Evolutionary conservation across 75 land plant genomes (phyloP).

Genomic region (Pinus taeda): DNA sequence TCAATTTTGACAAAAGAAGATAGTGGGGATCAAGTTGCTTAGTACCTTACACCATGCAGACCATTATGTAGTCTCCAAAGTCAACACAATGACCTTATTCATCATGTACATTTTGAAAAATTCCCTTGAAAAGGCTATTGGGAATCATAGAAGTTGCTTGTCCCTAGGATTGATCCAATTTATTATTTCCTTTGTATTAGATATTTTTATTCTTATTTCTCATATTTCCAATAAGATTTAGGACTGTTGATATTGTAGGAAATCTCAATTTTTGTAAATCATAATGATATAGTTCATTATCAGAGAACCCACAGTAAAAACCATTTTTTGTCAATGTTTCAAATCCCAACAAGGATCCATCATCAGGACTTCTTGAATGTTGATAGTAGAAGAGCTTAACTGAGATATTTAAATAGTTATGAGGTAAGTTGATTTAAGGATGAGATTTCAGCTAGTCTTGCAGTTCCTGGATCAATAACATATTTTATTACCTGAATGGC

Average conservation of each 20-base stretch:
- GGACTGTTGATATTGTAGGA: not conserved
- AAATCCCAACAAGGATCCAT: too few relatives aligned
- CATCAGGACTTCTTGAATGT: too few relatives aligned
- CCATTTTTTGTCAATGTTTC: too few relatives aligned
- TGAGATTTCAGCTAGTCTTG: too few relatives aligned
- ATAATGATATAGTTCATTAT: not conserved
- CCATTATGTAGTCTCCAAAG: not conserved
- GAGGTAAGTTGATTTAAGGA: too few relatives aligned
- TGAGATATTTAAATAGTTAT: too few relatives aligned
- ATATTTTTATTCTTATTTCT: not conserved
- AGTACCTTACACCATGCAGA: not conserved
- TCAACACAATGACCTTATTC: not conserved
- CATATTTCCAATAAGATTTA: not conserved
- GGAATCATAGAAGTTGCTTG: slow-evolving; percentile 5
- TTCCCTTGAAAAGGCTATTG: not conserved
- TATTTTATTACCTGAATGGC: too few relatives aligned
- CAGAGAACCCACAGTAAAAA: too few relatives aligned
- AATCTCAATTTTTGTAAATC: not conserved
- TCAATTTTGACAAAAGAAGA: not conserved
- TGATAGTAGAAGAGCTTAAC: too few relatives aligned
- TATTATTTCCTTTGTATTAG: not conserved
- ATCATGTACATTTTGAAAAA: not conserved
- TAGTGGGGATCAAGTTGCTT: not conserved
- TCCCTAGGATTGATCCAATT: not conserved
- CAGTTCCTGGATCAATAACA: too few relatives aligned